A percentile compares a stretch with the other conserved stretches of the same genome.
Conservation (phyloP, 1,284 basidiomycete genomes). For the Trichosporon asahii region DNA sequence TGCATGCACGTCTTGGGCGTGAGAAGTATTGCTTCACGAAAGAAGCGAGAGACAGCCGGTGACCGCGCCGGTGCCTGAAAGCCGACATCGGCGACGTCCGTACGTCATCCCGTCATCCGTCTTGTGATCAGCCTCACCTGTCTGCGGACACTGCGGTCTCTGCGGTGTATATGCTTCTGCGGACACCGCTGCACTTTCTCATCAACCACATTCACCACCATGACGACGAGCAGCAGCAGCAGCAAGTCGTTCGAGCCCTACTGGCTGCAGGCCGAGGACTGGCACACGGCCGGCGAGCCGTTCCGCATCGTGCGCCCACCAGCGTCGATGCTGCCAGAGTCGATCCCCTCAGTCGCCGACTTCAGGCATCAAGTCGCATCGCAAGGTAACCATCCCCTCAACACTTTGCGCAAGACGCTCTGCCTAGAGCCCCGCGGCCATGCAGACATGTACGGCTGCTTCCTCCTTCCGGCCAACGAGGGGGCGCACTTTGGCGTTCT, state of each 20-base stretch:
- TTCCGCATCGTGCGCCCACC: conserved; percentile 29
- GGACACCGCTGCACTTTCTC: too few relatives aligned
- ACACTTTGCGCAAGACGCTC: conserved; percentile 23
- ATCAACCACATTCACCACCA: background rate
- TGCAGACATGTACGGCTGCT: conserved; percentile 56
- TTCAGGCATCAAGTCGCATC: conserved; percentile 16
- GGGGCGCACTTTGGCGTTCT: conserved; percentile 55
- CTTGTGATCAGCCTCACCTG: background rate
- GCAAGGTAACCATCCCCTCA: conserved; percentile 21
- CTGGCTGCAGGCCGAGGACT: conserved; percentile 28
- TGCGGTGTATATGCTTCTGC: too few relatives aligned
- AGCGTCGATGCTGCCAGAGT: conserved; percentile 6
- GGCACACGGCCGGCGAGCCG: conserved; percentile 33
- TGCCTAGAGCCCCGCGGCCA: conserved; percentile 54
- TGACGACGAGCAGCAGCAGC: background rate
- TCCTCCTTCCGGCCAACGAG: conserved; percentile 48
- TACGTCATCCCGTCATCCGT: background rate
- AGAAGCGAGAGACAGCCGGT: background rate
- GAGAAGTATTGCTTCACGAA: background rate
- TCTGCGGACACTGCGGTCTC: too few relatives aligned
- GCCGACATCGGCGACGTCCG: conserved; percentile 1
- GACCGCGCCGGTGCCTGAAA: background rate
- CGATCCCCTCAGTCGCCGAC: conserved; percentile 14
- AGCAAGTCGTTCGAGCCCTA: conserved; percentile 4
- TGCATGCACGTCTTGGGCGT: background rate